Conservation (phyloP, 441 rosid genomes). For the Populus hybrid region DNA sequence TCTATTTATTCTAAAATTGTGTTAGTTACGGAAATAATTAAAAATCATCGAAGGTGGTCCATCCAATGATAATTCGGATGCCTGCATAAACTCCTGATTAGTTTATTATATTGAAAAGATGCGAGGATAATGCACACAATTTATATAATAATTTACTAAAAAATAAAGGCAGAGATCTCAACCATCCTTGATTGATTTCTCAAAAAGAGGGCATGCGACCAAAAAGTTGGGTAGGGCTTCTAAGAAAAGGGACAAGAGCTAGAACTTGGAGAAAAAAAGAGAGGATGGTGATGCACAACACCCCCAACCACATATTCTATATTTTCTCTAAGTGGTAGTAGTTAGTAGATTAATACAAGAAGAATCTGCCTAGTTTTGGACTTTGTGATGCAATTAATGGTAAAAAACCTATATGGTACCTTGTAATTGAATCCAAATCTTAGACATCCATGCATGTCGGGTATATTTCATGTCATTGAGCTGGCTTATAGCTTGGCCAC, state of each 20-base stretch:
- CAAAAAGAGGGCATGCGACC: background rate
- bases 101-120: conserved; percentile 30
- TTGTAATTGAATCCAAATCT: background rate
- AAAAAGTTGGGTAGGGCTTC: background rate
- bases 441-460: conserved; percentile 1
- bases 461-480: conserved; percentile 10
- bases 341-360: background rate
- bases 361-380: background rate
- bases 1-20: background rate
- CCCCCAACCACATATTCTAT: conserved; percentile 11
- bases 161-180: conserved; percentile 26
- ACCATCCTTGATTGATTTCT: conserved; percentile 3
- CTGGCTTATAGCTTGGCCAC: conserved; percentile 6
- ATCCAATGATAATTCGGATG: background rate
- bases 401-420: background rate
- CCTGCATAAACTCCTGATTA: background rate
- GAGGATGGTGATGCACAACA: background rate
- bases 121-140: conserved; percentile 25
- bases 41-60: background rate
- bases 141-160: conserved; percentile 1
- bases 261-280: background rate
- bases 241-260: background rate
- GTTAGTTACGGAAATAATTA: background rate
- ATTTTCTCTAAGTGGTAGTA: conserved; percentile 1
- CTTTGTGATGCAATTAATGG: background rate